These are phyloP conservation scores for Fusarium transvaalense DNA, from an alignment of 2,329 filamentous ascomycete species.

Conservation along the genomic window DNA sequence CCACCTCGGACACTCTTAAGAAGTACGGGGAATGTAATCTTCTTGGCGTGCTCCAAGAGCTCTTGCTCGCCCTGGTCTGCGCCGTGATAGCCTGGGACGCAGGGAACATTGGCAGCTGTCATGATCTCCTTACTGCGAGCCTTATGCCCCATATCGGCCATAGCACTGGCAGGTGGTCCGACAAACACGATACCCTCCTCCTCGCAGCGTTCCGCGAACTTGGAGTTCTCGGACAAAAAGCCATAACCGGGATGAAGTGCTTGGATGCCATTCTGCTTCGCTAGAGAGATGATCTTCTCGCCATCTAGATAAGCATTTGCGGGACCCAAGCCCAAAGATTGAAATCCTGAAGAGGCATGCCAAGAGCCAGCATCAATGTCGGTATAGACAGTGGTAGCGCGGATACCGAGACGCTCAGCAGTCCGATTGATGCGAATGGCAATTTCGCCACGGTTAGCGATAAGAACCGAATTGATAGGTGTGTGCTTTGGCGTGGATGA, in stretches of 20 bases:
- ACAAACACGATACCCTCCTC: slow-evolving; percentile 95
- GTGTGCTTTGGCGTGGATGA: slow-evolving; percentile 53
- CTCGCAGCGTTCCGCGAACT: slow-evolving; percentile 88
- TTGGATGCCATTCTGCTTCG: slow-evolving; percentile 86
- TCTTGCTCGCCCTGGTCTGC: slow-evolving; percentile 77
- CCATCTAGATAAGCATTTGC: slow-evolving; percentile 92
- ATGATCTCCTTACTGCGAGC: slow-evolving; percentile 96
- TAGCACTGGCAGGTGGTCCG: slow-evolving; percentile 85
- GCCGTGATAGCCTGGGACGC: slow-evolving; percentile 96
- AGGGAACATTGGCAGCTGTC: slow-evolving; percentile 93
- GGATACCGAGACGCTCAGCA: slow-evolving; percentile 87
- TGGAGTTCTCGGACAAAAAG: slow-evolving; percentile 93
- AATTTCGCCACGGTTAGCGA: slow-evolving; percentile 97
- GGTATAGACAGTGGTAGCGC: slow-evolving; percentile 94
- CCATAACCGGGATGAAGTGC: slow-evolving; percentile 97
- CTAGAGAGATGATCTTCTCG: slow-evolving; percentile 89
- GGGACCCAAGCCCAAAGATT: slow-evolving; percentile 85
- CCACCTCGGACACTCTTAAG: slow-evolving; percentile 85
- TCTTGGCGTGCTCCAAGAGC: slow-evolving; percentile 76
- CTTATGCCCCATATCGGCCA: slow-evolving; percentile 93
- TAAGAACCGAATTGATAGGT: slow-evolving; percentile 83
- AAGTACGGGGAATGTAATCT: slow-evolving; percentile 77
- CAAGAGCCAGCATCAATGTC: slow-evolving; percentile 89
- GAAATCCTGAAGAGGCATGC: slow-evolving; percentile 87
- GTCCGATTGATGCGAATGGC: slow-evolving; percentile 93